These are phyloP conservation scores for Citropsis articulata DNA, from an alignment of 345 rosid genomes.

Conservation along the genomic window DNA sequence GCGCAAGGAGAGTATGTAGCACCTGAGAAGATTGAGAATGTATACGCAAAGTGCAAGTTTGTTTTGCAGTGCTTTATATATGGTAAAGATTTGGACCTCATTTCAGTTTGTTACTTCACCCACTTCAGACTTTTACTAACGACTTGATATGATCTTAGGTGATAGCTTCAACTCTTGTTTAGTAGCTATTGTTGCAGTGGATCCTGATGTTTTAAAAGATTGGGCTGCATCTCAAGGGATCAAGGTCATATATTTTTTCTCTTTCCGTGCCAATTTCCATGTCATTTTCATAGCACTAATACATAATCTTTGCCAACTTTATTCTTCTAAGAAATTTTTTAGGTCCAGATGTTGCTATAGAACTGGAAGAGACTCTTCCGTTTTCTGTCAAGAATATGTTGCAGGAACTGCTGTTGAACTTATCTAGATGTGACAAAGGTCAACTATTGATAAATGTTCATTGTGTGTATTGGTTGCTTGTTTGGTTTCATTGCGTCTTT, in stretches of 20 bases:
- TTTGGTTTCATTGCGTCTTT: no score
- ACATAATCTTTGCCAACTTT: neutral
- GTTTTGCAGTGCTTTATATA: slow-evolving; percentile 81
- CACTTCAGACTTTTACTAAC: slow-evolving; percentile 14
- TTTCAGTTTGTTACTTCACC: slow-evolving; percentile 7
- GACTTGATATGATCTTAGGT: slow-evolving; percentile 40
- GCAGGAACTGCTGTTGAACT: neutral
- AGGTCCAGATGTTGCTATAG: neutral
- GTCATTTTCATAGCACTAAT: neutral
- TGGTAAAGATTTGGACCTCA: slow-evolving; percentile 41
- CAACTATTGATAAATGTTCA: no score
- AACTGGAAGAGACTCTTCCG: neutral
- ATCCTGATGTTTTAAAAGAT: slow-evolving; percentile 66
- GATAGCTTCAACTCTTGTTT: slow-evolving; percentile 82
- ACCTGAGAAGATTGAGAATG: slow-evolving; percentile 95
- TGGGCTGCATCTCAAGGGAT: slow-evolving; percentile 79
- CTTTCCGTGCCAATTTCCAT: neutral
- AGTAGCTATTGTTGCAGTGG: slow-evolving; percentile 75
- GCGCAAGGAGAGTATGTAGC: slow-evolving; percentile 99
- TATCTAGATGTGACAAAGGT: neutral
- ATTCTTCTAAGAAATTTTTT: neutral
- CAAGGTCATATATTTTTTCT: slow-evolving; percentile 36
- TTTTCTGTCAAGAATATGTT: neutral
- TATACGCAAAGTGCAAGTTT: slow-evolving; percentile 83
- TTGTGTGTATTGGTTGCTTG: no score